Base-by-base conservation (phyloP, 2,329 filamentous ascomycete genomes). In the Diplodia mutila region DNA sequence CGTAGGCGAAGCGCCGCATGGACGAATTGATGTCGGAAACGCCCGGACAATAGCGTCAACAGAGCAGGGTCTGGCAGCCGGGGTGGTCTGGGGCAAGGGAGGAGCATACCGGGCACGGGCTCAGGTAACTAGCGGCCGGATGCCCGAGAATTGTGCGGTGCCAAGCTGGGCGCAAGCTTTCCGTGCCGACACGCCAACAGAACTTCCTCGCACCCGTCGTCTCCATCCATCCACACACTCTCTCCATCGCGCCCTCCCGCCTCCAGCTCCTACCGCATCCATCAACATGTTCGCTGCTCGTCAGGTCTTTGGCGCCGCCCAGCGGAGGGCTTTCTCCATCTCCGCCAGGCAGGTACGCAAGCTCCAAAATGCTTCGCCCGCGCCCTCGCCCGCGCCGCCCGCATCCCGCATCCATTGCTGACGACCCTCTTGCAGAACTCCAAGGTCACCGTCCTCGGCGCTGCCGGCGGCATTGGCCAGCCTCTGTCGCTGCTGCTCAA, bases 361-460 rank as follows among this genome's bases (percentile, higher is more conserved):
- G 37, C 46, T 46, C 59, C 18, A 42, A 27, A 27, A 67, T 52
- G 59, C 70, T 67, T 65, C 67, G 65, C 55, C 61, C 69, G 39
- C 64, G 65, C 54, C 53, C 29, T 21, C 32, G 55, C 25, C 53
- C 48, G 29, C 49, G 61, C 39, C 67, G 67, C 71, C 71, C 72
- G 70, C 49, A 18, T 27, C 11, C 54, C 48, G 25, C 16, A 9
- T 16, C 65, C 32, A 55, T 69, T 71, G 72, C 76, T 79, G 68
- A 79, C 67, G 37, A 27, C 37, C 25, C 8, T 34, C 71, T 32
- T 75, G 69, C 73, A 99, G 95, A 89, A 93, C 79, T 96, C 94
- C 84, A 98, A 98, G 89, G 95, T 99, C 77, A 89, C 94, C 79
- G 93, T 99, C 75, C 92, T 98, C 81, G 95, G 95, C 86, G 95